phyloP scores from a whole-genome alignment of 768 basidiomycete genomes.

The Lentinula lateritia region DNA sequence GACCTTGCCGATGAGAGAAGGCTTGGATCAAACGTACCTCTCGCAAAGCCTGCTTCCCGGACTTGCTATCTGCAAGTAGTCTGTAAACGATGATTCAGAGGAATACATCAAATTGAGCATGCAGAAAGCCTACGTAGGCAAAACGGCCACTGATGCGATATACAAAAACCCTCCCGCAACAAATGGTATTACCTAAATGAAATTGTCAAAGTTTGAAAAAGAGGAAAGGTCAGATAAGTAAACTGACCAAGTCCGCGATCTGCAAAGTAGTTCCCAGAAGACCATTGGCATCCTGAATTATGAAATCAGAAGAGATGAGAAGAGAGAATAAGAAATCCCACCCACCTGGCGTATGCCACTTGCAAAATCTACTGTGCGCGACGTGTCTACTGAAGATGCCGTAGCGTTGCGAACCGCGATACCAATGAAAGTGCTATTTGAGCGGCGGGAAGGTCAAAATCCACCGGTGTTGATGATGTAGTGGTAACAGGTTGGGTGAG shows the following conservation, averaged over 20 bases:
- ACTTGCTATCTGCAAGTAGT: slow-evolving; percentile 81
- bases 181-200: slow-evolving; percentile 73
- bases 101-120: not conserved
- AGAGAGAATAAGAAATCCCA: not conserved
- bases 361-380: slow-evolving; percentile 53
- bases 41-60: slow-evolving; percentile 81
- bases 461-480: not conserved
- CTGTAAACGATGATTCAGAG: slow-evolving; percentile 32
- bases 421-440: slow-evolving; percentile 74
- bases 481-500: not conserved
- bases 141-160: slow-evolving; percentile 87
- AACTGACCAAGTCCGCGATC: slow-evolving; percentile 72
- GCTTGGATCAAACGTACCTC: slow-evolving; percentile 50
- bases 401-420: slow-evolving; percentile 79
- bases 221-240: slow-evolving; percentile 7
- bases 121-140: slow-evolving; percentile 60
- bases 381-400: slow-evolving; percentile 33
- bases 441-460: slow-evolving; percentile 7
- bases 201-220: not conserved
- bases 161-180: slow-evolving; percentile 91
- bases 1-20: slow-evolving; percentile 6
- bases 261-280: slow-evolving; percentile 80
- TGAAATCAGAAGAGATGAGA: not conserved
- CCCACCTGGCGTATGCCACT: slow-evolving; percentile 61
- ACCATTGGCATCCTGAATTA: slow-evolving; percentile 48